Evolutionary conservation across 441 rosid species (phyloP).

Genomic region (Corymbia citriodora): DNA sequence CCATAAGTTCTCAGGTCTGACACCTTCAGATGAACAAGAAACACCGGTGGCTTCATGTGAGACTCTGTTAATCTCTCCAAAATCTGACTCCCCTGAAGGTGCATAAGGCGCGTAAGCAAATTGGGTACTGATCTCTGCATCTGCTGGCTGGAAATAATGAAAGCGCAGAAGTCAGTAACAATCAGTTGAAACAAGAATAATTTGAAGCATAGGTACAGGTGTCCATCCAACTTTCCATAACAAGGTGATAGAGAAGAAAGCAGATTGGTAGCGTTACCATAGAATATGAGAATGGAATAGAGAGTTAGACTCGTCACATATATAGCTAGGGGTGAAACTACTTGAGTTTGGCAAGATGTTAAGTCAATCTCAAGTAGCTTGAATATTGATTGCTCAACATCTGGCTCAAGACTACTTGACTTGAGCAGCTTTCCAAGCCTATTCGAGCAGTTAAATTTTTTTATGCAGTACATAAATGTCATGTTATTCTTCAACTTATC

Average conservation of each 20-base stretch:
- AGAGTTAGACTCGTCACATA: neutral
- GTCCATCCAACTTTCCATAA: neutral
- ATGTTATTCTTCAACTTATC: neutral
- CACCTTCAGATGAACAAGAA: slow-evolving; percentile 27
- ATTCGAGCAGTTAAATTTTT: neutral
- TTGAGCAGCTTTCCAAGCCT: neutral
- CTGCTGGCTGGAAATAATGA: slow-evolving; percentile 35
- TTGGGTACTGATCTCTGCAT: slow-evolving; percentile 40
- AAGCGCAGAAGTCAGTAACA: neutral
- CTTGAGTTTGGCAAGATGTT: neutral
- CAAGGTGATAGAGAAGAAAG: neutral
- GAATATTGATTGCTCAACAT: neutral
- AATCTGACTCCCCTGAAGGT: slow-evolving; percentile 42
- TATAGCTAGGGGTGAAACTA: neutral
- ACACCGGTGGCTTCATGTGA: slow-evolving; percentile 24
- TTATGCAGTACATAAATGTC: neutral
- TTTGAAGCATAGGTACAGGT: neutral
- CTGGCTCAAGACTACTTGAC: neutral
- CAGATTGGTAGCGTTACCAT: neutral
- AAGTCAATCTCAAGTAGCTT: neutral
- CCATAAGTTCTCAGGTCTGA: slow-evolving; percentile 44
- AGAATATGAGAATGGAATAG: neutral
- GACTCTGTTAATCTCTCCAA: slow-evolving; percentile 36
- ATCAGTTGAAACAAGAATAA: neutral
- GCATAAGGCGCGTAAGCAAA: slow-evolving; percentile 31